These are phyloP conservation scores for Lenzites betulinus DNA, from an alignment of 768 basidiomycete genomes.

Conservation along the genomic window DNA sequence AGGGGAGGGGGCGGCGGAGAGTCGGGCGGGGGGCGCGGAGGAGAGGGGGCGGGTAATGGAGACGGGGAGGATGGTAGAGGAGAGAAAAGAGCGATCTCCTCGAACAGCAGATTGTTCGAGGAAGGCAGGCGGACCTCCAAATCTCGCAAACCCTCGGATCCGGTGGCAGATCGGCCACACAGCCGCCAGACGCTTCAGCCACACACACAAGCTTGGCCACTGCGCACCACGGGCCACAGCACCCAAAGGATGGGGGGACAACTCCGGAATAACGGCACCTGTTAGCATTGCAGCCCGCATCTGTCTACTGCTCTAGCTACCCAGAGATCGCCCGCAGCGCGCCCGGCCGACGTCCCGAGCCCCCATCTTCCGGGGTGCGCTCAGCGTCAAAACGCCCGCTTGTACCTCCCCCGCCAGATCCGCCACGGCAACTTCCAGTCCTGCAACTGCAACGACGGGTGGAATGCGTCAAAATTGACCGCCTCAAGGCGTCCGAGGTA, in stretches of 20 bases:
- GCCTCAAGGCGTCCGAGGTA: slow-evolving; percentile 69
- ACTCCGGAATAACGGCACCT: background rate
- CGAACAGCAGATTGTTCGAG: slow-evolving; percentile 8
- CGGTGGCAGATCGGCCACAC: slow-evolving; percentile 18
- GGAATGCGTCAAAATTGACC: slow-evolving; percentile 72
- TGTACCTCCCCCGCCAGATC: slow-evolving; percentile 59
- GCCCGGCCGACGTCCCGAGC: slow-evolving; percentile 5
- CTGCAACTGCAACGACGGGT: slow-evolving; percentile 58
- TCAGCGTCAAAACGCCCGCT: slow-evolving; percentile 35
- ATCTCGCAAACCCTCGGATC: slow-evolving; percentile 23
- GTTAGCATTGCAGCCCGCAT: background rate
- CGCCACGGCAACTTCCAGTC: slow-evolving; percentile 82
- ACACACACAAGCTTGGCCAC: background rate
- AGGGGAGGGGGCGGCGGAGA: background rate
- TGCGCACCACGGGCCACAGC: background rate
- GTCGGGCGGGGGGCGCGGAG: background rate
- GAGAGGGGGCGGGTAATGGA: slow-evolving; percentile 11
- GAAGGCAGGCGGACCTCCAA: slow-evolving; percentile 22
- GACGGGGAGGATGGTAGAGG: slow-evolving; percentile 16
- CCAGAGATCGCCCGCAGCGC: slow-evolving; percentile 7
- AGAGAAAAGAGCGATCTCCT: slow-evolving; percentile 14
- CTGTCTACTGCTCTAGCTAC: background rate
- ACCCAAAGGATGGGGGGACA: too few species aligned
- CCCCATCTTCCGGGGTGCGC: background rate
- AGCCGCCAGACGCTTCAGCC: slow-evolving; percentile 10